Conservation (phyloP, 2,329 filamentous ascomycete genomes). For the Beauveria scarabaeidicola region DNA sequence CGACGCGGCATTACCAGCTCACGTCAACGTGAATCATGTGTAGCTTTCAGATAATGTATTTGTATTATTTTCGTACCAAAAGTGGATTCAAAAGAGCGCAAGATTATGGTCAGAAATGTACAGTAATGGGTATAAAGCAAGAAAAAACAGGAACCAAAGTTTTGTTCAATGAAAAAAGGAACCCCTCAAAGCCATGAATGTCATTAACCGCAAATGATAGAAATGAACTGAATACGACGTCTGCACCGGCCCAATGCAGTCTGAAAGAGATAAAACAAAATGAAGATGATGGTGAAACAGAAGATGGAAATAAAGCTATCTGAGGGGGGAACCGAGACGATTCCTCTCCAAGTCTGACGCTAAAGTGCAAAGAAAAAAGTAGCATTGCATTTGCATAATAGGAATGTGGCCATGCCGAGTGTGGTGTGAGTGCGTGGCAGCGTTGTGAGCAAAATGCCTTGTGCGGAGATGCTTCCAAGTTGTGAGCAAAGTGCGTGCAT, state of each 20-base stretch:
- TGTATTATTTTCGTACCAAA: background rate
- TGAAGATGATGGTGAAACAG: background rate
- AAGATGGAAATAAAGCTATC: background rate
- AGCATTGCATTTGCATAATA: background rate
- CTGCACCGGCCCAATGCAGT: constrained; percentile 3
- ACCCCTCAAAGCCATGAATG: constrained; percentile 7
- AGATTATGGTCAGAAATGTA: background rate
- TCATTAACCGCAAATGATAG: background rate
- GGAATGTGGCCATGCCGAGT: background rate
- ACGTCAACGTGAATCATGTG: background rate
- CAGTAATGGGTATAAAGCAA: constrained; percentile 7
- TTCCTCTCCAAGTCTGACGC: constrained; percentile 3
- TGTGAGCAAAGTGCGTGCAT: background rate
- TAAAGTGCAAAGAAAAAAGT: constrained; percentile 1
- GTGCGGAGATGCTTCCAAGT: background rate
- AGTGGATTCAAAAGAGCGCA: background rate
- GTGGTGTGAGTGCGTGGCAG: background rate
- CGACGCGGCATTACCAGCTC: too few species aligned
- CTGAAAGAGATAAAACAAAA: background rate
- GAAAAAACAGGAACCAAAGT: background rate
- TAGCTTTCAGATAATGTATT: background rate
- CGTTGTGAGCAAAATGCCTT: constrained; percentile 1
- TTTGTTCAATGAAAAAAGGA: background rate
- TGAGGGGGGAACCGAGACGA: background rate
- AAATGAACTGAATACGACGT: background rate